Evolutionary conservation across 441 rosid genomes (phyloP), one percentile per base, ranked within the genome.

Genomic region (Syzygium malaccense): DNA sequence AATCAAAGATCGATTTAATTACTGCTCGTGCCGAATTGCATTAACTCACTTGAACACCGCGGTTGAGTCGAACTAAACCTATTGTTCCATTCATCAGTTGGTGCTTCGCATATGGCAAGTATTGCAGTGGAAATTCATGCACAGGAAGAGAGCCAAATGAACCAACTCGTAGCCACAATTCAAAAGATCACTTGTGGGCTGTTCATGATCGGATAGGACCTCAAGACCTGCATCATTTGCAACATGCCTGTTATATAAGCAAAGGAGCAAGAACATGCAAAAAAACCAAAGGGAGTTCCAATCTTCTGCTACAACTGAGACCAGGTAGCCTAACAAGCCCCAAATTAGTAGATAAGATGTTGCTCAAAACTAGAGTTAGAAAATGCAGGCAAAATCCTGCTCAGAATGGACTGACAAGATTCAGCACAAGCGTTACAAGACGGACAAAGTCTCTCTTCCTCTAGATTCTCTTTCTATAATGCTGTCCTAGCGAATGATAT

Each of bases 401-500:
- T 87, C 85, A 49, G n/a, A 20, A 64, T 37, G 86, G 45, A 87
- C 91, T 83, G 56, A 88, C 87, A 89, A 56, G 92, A 85, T 89
- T 87, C 89, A 68, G 89, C 85, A 91, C 88, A 91, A 89, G 86
- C 85, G 66, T 41, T 68, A 90, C 91, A 92, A 87, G 89, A 78
- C 87, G 56, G 86, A 33, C 78, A 49, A 87, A 87, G 88, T 37
- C 90, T 87, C 90, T 55, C 92, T 91, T 88, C 90, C 60, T 90
- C 92, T 78, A 75, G 86, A 88, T 90, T 88, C 51, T 41, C 83
- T 41, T 75, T 75, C 83, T 41, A 41, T 41, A 75, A 75, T 84
- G 88, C 92, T 89, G 92, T 92, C 87, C 89, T 88, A 78, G 89
- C 88, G 88, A 88, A 90, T 87, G 90, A 92, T 93, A 90, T 92